phyloP scores from a whole-genome alignment of 371 early-diverging fungal species.

The Apophysomyces variabilis region DNA sequence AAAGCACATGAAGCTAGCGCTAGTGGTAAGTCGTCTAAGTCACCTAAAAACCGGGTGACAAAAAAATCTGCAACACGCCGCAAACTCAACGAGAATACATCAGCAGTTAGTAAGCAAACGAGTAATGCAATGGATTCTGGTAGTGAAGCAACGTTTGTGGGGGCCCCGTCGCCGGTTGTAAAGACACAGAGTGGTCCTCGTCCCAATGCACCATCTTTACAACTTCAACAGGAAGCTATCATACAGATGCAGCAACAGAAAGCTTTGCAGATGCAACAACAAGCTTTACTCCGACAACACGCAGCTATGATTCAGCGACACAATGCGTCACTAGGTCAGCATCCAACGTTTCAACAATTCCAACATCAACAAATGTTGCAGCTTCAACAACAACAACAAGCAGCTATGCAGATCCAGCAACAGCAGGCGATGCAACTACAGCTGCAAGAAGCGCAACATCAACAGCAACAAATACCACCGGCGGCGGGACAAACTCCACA shows the following conservation, averaged over 20 bases:
- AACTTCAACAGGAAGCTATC: slow-evolving; percentile 10
- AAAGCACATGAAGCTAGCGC: slow-evolving; percentile 16
- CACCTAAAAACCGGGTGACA: background rate
- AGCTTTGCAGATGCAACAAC: slow-evolving; percentile 16
- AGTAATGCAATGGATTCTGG: slow-evolving; percentile 12
- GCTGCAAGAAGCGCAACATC: slow-evolving; percentile 10
- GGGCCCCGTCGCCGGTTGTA: slow-evolving; percentile 18
- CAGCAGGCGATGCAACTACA: slow-evolving; percentile 14
- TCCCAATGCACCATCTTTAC: slow-evolving; percentile 10
- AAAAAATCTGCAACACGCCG: background rate
- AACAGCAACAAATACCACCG: slow-evolving; percentile 8
- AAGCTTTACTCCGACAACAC: slow-evolving; percentile 2
- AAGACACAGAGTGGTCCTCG: slow-evolving; percentile 16
- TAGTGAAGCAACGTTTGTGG: slow-evolving; percentile 13
- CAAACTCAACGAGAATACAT: slow-evolving; percentile 22
- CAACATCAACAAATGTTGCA: slow-evolving; percentile 7
- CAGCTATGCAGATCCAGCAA: slow-evolving; percentile 12
- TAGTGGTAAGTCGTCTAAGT: slow-evolving; percentile 15
- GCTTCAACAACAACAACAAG: slow-evolving; percentile 8
- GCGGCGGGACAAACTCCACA: slow-evolving; percentile 9
- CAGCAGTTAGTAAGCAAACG: slow-evolving; percentile 3
- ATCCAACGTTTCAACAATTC: background rate
- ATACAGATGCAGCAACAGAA: slow-evolving; percentile 27
- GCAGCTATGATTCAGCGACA: slow-evolving; percentile 9
- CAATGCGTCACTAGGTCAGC: slow-evolving; percentile 1